A percentile compares a stretch with the other conserved stretches of the same genome.
phyloP scores from a whole-genome alignment of 805 yeast genomes.

The Candida piceae region DNA sequence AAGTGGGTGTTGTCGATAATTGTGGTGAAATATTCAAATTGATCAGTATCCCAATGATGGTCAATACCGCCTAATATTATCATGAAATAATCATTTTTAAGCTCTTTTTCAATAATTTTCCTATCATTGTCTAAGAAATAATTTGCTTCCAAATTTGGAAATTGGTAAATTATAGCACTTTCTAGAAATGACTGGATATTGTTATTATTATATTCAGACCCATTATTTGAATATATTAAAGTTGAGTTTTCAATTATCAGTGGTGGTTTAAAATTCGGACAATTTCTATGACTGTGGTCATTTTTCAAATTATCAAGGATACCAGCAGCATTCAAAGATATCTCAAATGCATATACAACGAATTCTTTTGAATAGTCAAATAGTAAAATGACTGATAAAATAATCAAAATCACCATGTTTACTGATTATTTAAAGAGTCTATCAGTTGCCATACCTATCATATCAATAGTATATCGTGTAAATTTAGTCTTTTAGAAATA shows the following conservation, averaged over 20 bases:
- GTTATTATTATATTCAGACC: conserved; percentile 5
- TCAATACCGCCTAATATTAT: conserved; percentile 11
- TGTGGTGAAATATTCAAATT: conserved; percentile 64
- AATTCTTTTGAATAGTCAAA: too few relatives aligned
- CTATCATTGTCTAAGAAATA: conserved; percentile 9
- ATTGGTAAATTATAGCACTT: neutral
- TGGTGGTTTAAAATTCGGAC: conserved; percentile 2
- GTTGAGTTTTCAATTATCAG: conserved; percentile 8
- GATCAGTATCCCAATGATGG: conserved; percentile 23
- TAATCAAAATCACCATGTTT: too few relatives aligned
- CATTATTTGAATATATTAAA: conserved; percentile 13
- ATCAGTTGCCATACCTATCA: too few relatives aligned
- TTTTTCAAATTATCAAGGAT: neutral
- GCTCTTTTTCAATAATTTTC: conserved; percentile 7
- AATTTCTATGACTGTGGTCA: neutral
- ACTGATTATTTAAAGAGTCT: too few relatives aligned
- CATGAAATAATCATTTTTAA: conserved; percentile 10
- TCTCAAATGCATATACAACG: too few relatives aligned
- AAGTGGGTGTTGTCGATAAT: conserved; percentile 69
- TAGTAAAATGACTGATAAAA: too few relatives aligned
- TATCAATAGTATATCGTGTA: too few relatives aligned
- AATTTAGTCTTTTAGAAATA: too few relatives aligned
- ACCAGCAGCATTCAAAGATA: too few relatives aligned
- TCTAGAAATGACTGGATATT: neutral
- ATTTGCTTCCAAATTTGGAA: conserved; percentile 5